phyloP scores from a whole-genome alignment of 371 early-diverging fungal species.

The Mucor piriformis region DNA sequence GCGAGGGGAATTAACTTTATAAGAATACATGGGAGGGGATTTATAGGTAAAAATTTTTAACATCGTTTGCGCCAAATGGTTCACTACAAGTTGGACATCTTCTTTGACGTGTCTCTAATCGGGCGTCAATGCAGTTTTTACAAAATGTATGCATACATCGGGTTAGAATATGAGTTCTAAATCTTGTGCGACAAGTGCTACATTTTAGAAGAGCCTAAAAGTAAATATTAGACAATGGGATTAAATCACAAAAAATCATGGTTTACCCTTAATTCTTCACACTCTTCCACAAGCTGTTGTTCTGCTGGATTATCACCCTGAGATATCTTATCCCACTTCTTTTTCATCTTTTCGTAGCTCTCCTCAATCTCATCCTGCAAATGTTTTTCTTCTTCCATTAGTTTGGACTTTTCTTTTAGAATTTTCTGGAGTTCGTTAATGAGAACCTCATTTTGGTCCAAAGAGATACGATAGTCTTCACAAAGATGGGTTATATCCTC shows the following conservation, averaged over 20 bases:
- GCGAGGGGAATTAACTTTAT: too few relatives aligned
- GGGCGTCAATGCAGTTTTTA: constrained; percentile 90
- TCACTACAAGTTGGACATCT: constrained; percentile 98
- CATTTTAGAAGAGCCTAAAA: constrained; percentile 84
- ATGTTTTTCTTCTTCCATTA: constrained; percentile 61
- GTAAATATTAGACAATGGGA: not conserved
- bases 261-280: constrained; percentile 48
- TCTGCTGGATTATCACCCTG: constrained; percentile 59
- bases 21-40: not conserved
- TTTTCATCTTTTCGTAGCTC: constrained; percentile 57
- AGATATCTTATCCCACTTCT: constrained; percentile 55
- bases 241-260: not conserved
- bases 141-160: constrained; percentile 98
- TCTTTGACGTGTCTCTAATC: constrained; percentile 92
- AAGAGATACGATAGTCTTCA: constrained; percentile 22
- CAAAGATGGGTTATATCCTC: constrained; percentile 28
- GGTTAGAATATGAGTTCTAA: constrained; percentile 83
- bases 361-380: constrained; percentile 57
- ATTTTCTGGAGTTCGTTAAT: constrained; percentile 32
- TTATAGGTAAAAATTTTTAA: constrained; percentile 88
- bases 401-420: constrained; percentile 59
- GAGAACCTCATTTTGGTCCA: constrained; percentile 22
- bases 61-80: constrained; percentile 91
- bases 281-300: constrained; percentile 51
- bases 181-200: constrained; percentile 79